Evolutionary conservation across 345 rosid genomes (phyloP).

Genomic region (Cardiospermum halicacabum): DNA sequence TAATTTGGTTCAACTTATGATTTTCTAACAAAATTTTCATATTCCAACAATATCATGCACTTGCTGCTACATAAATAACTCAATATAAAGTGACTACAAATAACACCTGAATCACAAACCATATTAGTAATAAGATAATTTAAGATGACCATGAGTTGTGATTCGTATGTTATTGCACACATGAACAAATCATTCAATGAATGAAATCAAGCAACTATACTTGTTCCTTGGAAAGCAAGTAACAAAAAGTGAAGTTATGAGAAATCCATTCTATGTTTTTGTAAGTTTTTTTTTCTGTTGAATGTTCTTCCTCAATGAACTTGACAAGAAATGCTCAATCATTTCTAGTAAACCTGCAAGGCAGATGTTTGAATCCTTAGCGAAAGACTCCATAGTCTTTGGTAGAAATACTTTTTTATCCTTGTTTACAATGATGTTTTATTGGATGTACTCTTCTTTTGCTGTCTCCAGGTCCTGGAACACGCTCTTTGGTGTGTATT

Average conservation of each 20-base stretch:
- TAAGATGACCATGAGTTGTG: conserved; percentile 13
- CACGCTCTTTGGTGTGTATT: conserved; percentile 61
- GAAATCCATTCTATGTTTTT: conserved; percentile 62
- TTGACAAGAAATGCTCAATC: conserved; percentile 41
- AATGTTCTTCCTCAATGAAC: conserved; percentile 38
- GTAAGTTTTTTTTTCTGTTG: conserved; percentile 33
- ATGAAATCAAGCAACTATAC: conserved; percentile 5
- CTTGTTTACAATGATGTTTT: conserved; percentile 45
- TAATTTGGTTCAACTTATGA: too few species aligned
- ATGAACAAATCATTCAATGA: neutral
- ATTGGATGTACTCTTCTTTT: conserved; percentile 65
- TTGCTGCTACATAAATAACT: neutral
- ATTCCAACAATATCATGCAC: too few species aligned
- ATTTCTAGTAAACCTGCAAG: conserved; percentile 41
- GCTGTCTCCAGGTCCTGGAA: conserved; percentile 73
- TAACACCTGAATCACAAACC: conserved; percentile 35
- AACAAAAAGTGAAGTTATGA: conserved; percentile 66
- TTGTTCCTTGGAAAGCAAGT: conserved; percentile 38
- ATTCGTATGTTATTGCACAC: conserved; percentile 28
- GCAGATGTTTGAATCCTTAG: conserved; percentile 51
- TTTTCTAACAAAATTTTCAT: too few species aligned
- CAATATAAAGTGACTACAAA: conserved; percentile 19
- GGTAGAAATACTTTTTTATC: conserved; percentile 65
- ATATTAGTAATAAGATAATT: neutral
- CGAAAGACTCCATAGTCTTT: conserved; percentile 61